phyloP scores from a whole-genome alignment of 352 stramenopile genomes.

The Pythium sukuiense region DNA sequence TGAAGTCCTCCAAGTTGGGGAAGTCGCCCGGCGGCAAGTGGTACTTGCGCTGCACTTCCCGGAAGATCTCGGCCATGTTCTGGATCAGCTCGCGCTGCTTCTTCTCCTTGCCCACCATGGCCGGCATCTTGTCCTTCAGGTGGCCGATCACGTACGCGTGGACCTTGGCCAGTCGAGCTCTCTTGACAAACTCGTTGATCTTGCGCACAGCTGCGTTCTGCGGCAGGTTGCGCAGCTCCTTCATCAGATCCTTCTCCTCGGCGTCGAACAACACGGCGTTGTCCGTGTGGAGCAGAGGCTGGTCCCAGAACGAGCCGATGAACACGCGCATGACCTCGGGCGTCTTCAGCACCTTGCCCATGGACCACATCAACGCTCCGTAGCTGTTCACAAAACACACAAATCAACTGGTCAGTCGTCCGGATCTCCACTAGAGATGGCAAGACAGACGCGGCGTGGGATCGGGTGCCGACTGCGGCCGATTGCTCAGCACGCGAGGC shows the following conservation, averaged over 20 bases:
- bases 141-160: slow-evolving; percentile 98
- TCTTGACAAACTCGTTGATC: slow-evolving; percentile 95
- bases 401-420: no score
- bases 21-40: slow-evolving; percentile 95
- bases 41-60: slow-evolving; percentile 97
- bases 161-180: slow-evolving; percentile 93
- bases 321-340: slow-evolving; percentile 98
- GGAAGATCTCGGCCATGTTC: slow-evolving; percentile 95
- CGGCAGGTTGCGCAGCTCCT: slow-evolving; percentile 94
- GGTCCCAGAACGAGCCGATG: slow-evolving; percentile 97
- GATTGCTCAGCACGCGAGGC: slow-evolving; percentile 2
- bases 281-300: slow-evolving; percentile 84
- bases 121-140: slow-evolving; percentile 95
- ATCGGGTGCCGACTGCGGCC: slow-evolving; percentile 19
- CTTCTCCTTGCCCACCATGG: slow-evolving; percentile 97
- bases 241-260: slow-evolving; percentile 97
- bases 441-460: neutral
- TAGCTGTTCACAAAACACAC: slow-evolving; percentile 62
- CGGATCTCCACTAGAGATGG: no score
- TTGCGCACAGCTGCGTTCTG: slow-evolving; percentile 95
- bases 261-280: slow-evolving; percentile 95
- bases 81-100: slow-evolving; percentile 95
- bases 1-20: slow-evolving; percentile 90
- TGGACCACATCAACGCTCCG: slow-evolving; percentile 97
- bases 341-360: slow-evolving; percentile 98